Base-by-base conservation (phyloP, 2,329 filamentous ascomycete genomes). In the Paecilomyces formosus region DNA sequence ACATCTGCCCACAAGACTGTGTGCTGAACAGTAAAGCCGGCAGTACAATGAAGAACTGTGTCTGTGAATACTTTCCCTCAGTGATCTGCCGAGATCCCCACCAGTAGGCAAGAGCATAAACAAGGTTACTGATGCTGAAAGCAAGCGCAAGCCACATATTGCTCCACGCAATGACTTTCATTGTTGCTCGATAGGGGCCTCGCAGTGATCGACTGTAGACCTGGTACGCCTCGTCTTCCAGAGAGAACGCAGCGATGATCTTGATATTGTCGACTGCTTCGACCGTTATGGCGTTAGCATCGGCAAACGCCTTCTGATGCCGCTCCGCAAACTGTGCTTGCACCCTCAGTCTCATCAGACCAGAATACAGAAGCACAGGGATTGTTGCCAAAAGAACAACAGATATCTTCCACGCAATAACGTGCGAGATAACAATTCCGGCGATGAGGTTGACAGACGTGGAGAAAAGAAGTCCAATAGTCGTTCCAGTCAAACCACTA, bases 61-160 rank as follows among this genome's bases (percentile, higher is more conserved):
- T 79, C 26, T 83, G 82, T 57, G 81, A 81, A 62, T 86, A 86
- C 56, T 82, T 72, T 4, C 87, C 86, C 53, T 80, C 77, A 45
- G 84, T 80, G 60, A 90, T 88, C 62, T 84, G 82, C 63, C 81
- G 84, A 0, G 86, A 82, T 1, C 87, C 87, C 86, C 87, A 90
- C 85, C 87, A 90, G 72, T 89, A 90, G 0, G 86, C 85, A 57
- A 90, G 81, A 0, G 86, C 85, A 66, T 89, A 88, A 35, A 89
- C 82, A 55, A 88, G 77, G 66, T 85, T 86, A 24, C 83, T 81
- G 28, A 68, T 59, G n/a, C 65, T 64, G 57, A 67, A 69, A 11
- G 69, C 67, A 9, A 74, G 62, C 2, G 73, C 70, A 31, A 75
- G 65, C 63, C 68, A 74, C 28, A 73, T 62, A 59, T 70, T 75